Base-by-base conservation (phyloP, 208 protist genomes). In the Leishmania tarentolae region DNA sequence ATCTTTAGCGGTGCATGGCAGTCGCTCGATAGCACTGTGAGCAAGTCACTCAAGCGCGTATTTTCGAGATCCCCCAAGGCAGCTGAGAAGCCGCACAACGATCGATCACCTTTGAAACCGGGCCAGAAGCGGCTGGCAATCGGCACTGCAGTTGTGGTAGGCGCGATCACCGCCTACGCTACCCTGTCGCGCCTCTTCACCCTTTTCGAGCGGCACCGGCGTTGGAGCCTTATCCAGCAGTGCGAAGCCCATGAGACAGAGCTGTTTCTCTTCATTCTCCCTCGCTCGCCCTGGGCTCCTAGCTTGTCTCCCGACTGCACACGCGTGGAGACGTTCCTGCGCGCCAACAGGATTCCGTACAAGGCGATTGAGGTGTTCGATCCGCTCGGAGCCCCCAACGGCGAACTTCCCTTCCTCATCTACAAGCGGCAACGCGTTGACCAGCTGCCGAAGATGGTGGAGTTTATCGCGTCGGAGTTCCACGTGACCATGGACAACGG, bases 341-440 rank as follows among this genome's bases (percentile, higher is more conserved):
- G 90, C 21, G 82, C 90, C 28, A 86, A 87, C 57, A 75, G 83
- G 37, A 90, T 96, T 24, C 88, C 90, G 21, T 92, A 94, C 80
- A 85, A 82, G 70, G 79, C 80, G 9, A 81, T 93, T 44, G 79
- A 85, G 46, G 84, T 88, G 13, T 79, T 80, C 19, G 85, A 94
- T 70, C 53, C 86, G 2, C 71, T 65, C 56, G 75, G 89, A 1
- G 80, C 88, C 8, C 88, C 89, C 2, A 88, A 77, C 28, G 83
- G 83, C 1, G 80, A 77, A 31, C 77, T 94, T 35, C 90, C 92
- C 13, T 93, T 89, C 66, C 72, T 96, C 52, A 75, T 88, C 31
- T 88, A 90, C 83, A 77, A 81, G 28, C 76, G 78, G 57, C 75
- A 79, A 21, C 68, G 80, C 53, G n/a, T 92, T 17, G 90, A 80